Evolutionary conservation across 2,329 filamentous ascomycete species (phyloP).

Genomic region (Diatrype stigma): DNA sequence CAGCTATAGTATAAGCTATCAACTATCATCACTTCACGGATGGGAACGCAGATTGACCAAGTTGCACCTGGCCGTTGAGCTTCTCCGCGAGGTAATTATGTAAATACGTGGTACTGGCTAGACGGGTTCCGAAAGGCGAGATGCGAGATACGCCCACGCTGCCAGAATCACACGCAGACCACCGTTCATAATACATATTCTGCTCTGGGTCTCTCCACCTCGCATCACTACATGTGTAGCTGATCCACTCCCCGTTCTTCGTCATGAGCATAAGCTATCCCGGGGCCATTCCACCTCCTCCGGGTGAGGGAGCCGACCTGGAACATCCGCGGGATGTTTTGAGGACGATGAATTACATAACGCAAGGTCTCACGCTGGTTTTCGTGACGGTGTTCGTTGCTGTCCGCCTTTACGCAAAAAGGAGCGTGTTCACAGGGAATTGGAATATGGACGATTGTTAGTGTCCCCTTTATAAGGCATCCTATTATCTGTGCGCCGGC

Average conservation of each 20-base stretch:
- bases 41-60: too few species aligned
- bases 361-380: slow-evolving; percentile 23
- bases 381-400: slow-evolving; percentile 22
- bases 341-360: slow-evolving; percentile 22
- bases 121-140: too few species aligned
- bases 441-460: slow-evolving; percentile 24
- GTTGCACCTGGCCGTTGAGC: too few species aligned
- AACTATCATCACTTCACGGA: too few species aligned
- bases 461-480: neutral
- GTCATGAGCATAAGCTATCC: slow-evolving; percentile 6
- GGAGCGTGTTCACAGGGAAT: slow-evolving; percentile 10
- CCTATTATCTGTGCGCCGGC: neutral
- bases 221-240: neutral
- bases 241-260: neutral
- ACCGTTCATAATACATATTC: too few species aligned
- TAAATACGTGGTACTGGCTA: too few species aligned
- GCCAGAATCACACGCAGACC: too few species aligned
- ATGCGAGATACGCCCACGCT: too few species aligned
- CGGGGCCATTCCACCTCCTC: slow-evolving; percentile 20
- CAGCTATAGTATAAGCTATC: too few species aligned
- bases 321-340: slow-evolving; percentile 23
- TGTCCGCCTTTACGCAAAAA: slow-evolving; percentile 22
- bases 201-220: neutral
- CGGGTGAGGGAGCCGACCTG: slow-evolving; percentile 20
- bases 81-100: too few species aligned